Evolutionary conservation across 2,329 filamentous ascomycete genomes (phyloP), one percentile per base, ranked within the genome.

Genomic region (Aspergillus ochraceoroseus): DNA sequence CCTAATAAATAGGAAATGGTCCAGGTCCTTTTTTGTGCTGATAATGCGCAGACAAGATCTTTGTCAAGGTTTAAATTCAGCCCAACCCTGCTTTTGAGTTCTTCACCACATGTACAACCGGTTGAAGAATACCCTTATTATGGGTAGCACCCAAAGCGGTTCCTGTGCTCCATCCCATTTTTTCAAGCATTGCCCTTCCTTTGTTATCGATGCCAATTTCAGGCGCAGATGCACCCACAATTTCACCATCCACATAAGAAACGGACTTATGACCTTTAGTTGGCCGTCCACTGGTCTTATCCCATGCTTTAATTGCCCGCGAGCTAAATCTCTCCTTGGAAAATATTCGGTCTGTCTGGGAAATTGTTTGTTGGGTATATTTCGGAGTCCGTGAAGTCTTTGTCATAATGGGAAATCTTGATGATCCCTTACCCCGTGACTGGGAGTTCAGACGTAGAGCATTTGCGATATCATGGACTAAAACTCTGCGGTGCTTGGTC

Each of bases 121-220:
- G 90, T 46, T 87, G 79, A 49, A 94, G 66, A 37, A 95, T 92
- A 20, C 92, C 92, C 63, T 92, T 86, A 62, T 94, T 95, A 48
- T 94, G 81, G 1, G 72, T 60, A 7, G 85, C 79, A 37, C 92
- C 92, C 1, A 98, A 74, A 1, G 85, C 85, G 58, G 83, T 94
- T 4, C 92, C 92, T 37, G 75, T 83, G 46, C 78, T 85, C 89
- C 92, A 98, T 3, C 92, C 92, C 92, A 96, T 96, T 67, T 92
- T 96, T 68, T 94, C 87, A 49, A 98, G 68, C 80, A 98, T 85
- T 2, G 80, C 79, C 35, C 87, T 78, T 7, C 92, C 92, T 51
- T 80, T 87, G 61, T 95, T 96, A 38, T 84, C 85, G 3, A 73
- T 71, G 1, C 86, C 85, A 20, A 98, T 74, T 61, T 95, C 89